phyloP scores from a whole-genome alignment of 2,329 filamentous ascomycete genomes.

The Arthrocladium fulminans region DNA sequence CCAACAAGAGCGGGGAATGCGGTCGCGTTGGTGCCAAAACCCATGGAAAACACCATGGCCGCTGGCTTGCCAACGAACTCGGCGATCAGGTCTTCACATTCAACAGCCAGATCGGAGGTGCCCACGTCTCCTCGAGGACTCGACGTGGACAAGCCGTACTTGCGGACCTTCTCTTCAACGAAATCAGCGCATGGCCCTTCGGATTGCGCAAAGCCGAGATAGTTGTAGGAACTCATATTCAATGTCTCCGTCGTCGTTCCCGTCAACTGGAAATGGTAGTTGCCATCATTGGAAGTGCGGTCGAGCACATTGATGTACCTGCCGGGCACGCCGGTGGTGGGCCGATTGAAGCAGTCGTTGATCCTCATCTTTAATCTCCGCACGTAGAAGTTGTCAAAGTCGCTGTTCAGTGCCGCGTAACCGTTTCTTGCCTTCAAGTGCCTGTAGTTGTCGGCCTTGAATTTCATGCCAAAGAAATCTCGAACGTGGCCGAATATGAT shows the following conservation, averaged over 20 bases:
- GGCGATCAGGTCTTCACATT: conserved; percentile 84
- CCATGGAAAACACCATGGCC: conserved; percentile 98
- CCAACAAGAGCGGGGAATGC: conserved; percentile 85
- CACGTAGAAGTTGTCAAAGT: conserved; percentile 98
- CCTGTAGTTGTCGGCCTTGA: conserved; percentile 77
- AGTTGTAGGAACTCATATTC: conserved; percentile 99
- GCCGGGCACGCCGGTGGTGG: conserved; percentile 86
- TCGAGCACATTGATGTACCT: conserved; percentile 89
- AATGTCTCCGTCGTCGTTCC: conserved; percentile 89
- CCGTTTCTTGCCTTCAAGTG: conserved; percentile 76
- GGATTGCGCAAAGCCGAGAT: conserved; percentile 94
- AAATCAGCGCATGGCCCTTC: conserved; percentile 93
- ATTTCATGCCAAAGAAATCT: conserved; percentile 96
- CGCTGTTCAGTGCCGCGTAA: conserved; percentile 90
- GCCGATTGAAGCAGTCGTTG: conserved; percentile 91
- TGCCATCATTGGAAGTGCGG: conserved; percentile 83
- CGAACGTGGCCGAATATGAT: conserved; percentile 92
- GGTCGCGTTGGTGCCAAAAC: conserved; percentile 90
- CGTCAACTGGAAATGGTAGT: conserved; percentile 78
- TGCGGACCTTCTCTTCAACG: conserved; percentile 74
- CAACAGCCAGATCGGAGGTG: conserved; percentile 75
- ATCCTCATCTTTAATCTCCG: conserved; percentile 85
- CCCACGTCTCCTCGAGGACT: conserved; percentile 77
- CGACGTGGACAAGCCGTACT: conserved; percentile 73
- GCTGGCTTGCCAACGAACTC: conserved; percentile 88